Conservation (phyloP, 1,284 basidiomycete genomes). For the Prillingera fragicola region DNA sequence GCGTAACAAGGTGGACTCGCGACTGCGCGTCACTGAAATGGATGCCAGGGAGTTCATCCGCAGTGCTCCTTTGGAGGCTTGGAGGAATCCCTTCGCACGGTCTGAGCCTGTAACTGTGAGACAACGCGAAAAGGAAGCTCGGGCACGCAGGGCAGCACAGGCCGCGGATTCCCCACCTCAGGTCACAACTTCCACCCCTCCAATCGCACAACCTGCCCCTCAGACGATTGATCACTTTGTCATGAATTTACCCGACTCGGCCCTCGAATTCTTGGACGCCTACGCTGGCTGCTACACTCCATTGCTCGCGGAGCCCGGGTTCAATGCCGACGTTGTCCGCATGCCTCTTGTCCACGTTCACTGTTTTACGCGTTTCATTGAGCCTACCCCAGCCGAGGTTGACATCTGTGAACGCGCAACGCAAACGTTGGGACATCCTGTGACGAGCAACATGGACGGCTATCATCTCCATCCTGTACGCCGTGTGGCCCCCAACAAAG, state of each 20-base stretch:
- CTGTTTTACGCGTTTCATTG: slow-evolving; percentile 89
- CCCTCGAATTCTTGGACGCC: slow-evolving; percentile 82
- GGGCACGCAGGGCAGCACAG: slow-evolving; percentile 12
- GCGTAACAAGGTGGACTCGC: slow-evolving; percentile 64
- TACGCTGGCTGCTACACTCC: slow-evolving; percentile 63
- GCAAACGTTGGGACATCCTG: slow-evolving; percentile 57
- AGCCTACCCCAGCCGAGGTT: slow-evolving; percentile 58
- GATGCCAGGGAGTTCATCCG: slow-evolving; percentile 83
- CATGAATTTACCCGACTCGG: slow-evolving; percentile 94
- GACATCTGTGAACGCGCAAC: slow-evolving; percentile 80
- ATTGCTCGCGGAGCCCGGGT: slow-evolving; percentile 26
- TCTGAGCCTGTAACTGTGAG: slow-evolving; percentile 9
- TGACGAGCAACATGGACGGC: slow-evolving; percentile 55
- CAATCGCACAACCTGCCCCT: slow-evolving; percentile 16
- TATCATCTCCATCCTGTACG: slow-evolving; percentile 70
- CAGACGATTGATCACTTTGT: slow-evolving; percentile 76
- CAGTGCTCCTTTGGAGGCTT: slow-evolving; percentile 54
- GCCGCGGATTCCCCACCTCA: not conserved
- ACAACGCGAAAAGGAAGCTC: slow-evolving; percentile 26
- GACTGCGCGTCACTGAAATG: slow-evolving; percentile 65
- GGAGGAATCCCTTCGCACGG: slow-evolving; percentile 61
- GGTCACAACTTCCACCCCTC: not conserved
- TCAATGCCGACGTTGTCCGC: slow-evolving; percentile 26
- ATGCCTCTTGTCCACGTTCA: slow-evolving; percentile 94
- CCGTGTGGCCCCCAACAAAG: slow-evolving; percentile 91